Conservation (phyloP, 1,284 basidiomycete species). For the Vanrija sp. region DNA sequence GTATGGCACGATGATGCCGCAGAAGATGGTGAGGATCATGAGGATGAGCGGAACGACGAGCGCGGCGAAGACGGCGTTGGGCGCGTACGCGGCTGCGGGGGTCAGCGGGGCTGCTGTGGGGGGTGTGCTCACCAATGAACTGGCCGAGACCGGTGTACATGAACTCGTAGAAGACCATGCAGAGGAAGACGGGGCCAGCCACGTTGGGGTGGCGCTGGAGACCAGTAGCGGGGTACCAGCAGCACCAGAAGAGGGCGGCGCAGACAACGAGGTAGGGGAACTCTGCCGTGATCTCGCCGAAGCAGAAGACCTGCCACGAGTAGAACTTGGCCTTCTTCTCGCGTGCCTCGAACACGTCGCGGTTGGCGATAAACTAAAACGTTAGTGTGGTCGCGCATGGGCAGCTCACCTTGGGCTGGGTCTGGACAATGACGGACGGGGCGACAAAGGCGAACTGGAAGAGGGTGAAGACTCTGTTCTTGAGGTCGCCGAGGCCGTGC, state of each 20-base stretch:
- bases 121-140: slow-evolving; percentile 18
- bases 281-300: slow-evolving; percentile 18
- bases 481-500: not conserved
- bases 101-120: not conserved
- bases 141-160: slow-evolving; percentile 41
- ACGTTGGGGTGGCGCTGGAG: not conserved
- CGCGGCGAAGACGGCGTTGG: slow-evolving; percentile 35
- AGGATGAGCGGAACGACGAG: slow-evolving; percentile 9
- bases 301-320: slow-evolving; percentile 14
- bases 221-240: slow-evolving; percentile 3
- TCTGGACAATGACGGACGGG: slow-evolving; percentile 3
- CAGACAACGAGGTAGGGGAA: slow-evolving; percentile 19
- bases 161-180: slow-evolving; percentile 44
- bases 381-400: too few relatives aligned
- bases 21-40: slow-evolving; percentile 8
- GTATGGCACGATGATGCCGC: slow-evolving; percentile 10
- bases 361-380: slow-evolving; percentile 14
- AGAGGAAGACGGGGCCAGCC: slow-evolving; percentile 29
- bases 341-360: slow-evolving; percentile 25
- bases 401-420: not conserved
- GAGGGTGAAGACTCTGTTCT: slow-evolving; percentile 16
- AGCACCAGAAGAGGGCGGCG: slow-evolving; percentile 4
- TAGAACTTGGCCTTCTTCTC: slow-evolving; percentile 28
- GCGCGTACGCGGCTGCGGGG: slow-evolving; percentile 28
- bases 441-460: slow-evolving; percentile 20